Conservation (phyloP, 768 basidiomycete genomes). For the Polyporus arcularius region DNA sequence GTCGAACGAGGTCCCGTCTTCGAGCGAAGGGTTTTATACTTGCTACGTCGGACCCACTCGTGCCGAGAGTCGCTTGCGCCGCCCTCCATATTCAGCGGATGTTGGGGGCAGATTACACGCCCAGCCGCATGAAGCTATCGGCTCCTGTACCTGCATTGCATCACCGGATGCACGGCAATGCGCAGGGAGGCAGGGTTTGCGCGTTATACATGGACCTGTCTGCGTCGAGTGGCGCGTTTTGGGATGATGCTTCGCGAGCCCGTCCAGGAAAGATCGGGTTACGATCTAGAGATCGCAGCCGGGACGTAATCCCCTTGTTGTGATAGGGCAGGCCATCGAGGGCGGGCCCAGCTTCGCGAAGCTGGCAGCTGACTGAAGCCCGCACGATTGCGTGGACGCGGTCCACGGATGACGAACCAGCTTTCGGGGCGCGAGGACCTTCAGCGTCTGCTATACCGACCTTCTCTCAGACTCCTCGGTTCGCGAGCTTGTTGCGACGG, state of each 20-base stretch:
- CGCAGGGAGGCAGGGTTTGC: not conserved
- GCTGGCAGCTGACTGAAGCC: not conserved
- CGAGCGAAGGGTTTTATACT: constrained; percentile 1
- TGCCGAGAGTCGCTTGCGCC: not conserved
- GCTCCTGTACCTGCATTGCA: constrained; percentile 1
- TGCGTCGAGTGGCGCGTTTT: constrained; percentile 4
- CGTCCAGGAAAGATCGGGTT: not conserved
- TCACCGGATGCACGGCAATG: not conserved
- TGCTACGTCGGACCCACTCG: not conserved
- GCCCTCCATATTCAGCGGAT: not conserved
- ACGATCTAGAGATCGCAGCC: not conserved
- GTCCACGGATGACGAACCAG: not conserved
- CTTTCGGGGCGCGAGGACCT: not conserved
- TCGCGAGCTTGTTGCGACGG: not conserved
- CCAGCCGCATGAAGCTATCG: constrained; percentile 1
- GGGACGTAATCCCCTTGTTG: constrained; percentile 6
- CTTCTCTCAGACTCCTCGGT: not conserved
- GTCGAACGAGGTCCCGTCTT: not conserved
- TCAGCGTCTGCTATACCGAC: not conserved
- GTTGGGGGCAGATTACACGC: no score
- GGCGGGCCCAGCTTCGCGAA: not conserved
- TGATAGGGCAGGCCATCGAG: constrained; percentile 9
- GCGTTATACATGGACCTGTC: constrained; percentile 6
- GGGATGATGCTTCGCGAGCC: not conserved
- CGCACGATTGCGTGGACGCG: constrained; percentile 3